phyloP scores from a whole-genome alignment of 441 rosid species.

The Brassica hybrid region DNA sequence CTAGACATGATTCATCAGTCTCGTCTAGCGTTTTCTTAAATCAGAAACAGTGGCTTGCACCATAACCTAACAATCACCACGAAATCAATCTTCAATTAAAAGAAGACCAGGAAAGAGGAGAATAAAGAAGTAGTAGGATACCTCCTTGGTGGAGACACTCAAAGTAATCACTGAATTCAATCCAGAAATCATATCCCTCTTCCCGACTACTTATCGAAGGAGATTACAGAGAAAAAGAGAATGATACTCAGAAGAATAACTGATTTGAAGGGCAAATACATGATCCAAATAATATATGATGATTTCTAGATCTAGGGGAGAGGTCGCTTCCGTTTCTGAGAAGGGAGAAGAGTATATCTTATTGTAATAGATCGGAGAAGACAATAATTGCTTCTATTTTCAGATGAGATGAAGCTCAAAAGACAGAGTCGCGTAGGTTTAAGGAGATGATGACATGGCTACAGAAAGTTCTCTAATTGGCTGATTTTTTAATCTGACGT shows the following conservation, averaged over 20 bases:
- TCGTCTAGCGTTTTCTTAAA: background rate
- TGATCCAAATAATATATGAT: background rate
- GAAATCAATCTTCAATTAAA: constrained; percentile 1
- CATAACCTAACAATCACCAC: background rate
- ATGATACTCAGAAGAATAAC: background rate
- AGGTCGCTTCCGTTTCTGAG: background rate
- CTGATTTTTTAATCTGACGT: no score
- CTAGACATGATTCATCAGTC: background rate
- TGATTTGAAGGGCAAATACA: background rate
- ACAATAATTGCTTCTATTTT: no score
- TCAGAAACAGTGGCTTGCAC: background rate
- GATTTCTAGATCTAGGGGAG: background rate
- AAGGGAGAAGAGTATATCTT: background rate
- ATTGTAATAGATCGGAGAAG: no score
- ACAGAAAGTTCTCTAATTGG: no score
- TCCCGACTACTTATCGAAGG: background rate
- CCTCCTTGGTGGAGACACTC: background rate
- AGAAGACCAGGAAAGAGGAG: background rate
- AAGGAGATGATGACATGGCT: no score
- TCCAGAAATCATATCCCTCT: background rate
- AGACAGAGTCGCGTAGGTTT: no score
- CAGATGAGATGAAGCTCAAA: no score
- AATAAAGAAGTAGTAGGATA: background rate
- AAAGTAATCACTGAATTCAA: background rate
- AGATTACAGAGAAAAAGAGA: background rate